These are phyloP conservation scores for Boletellus ananas DNA, from an alignment of 768 basidiomycete genomes.

Conservation along the genomic window DNA sequence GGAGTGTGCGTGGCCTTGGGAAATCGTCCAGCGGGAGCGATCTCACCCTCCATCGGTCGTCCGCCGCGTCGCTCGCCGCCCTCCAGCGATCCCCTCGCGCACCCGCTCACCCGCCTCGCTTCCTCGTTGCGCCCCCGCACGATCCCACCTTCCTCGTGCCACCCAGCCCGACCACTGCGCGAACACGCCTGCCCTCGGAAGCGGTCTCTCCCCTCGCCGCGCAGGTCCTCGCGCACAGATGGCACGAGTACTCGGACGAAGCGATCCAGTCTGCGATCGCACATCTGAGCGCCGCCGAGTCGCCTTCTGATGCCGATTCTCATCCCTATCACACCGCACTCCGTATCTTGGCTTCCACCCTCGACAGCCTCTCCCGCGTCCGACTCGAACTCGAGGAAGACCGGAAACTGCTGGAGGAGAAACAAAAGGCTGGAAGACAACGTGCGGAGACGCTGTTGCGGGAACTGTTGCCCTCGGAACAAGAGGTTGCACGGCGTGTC, in stretches of 20 bases:
- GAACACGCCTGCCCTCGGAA: slow-evolving; percentile 10
- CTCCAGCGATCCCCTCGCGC: slow-evolving; percentile 34
- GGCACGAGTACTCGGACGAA: slow-evolving; percentile 78
- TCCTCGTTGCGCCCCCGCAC: slow-evolving; percentile 42
- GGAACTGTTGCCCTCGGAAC: slow-evolving; percentile 57
- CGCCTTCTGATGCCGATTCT: slow-evolving; percentile 41
- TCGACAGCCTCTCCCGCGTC: slow-evolving; percentile 53
- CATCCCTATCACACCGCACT: slow-evolving; percentile 68
- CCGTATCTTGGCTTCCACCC: slow-evolving; percentile 65
- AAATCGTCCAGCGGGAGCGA: slow-evolving; percentile 32
- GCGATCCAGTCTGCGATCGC: slow-evolving; percentile 65
- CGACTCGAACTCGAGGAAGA: slow-evolving; percentile 64
- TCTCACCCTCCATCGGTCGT: slow-evolving; percentile 24
- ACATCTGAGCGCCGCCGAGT: slow-evolving; percentile 40
- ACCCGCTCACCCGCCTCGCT: slow-evolving; percentile 27
- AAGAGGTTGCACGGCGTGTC: slow-evolving; percentile 63
- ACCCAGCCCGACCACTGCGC: slow-evolving; percentile 31
- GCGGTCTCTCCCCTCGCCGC: slow-evolving; percentile 28
- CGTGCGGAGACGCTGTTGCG: slow-evolving; percentile 54
- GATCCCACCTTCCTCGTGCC: slow-evolving; percentile 33
- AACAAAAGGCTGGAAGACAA: slow-evolving; percentile 48
- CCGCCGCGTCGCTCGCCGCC: slow-evolving; percentile 37
- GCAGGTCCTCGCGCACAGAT: slow-evolving; percentile 61
- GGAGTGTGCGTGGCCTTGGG: slow-evolving; percentile 55
- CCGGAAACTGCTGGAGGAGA: slow-evolving; percentile 51